Evolutionary conservation across 257 asterid genomes (phyloP).

Genomic region (Solanum paucissectum): DNA sequence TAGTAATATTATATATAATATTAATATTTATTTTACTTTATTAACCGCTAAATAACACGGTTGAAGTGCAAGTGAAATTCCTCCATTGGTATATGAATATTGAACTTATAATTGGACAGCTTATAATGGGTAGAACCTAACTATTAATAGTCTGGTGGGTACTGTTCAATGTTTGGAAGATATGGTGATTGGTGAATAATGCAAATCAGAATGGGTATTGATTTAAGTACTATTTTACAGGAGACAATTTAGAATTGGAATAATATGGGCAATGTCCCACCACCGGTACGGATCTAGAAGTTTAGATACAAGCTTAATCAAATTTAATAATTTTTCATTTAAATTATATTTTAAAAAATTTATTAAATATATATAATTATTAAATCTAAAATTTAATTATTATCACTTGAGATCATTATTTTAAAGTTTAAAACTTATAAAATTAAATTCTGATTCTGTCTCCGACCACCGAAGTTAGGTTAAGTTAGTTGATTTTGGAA

Average conservation of each 20-base stretch:
- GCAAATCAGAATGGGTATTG: not conserved
- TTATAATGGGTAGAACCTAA: not conserved
- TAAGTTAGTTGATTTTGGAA: slow-evolving; percentile 19
- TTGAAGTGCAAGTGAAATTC: not conserved
- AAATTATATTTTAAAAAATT: not conserved
- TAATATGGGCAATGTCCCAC: not conserved
- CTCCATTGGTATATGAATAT: not conserved
- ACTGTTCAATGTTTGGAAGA: not conserved
- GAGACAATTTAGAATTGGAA: not conserved
- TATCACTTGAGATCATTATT: not conserved
- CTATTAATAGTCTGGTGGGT: not conserved
- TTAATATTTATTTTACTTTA: not conserved
- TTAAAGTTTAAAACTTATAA: not conserved
- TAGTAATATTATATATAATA: not conserved
- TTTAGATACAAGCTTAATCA: not conserved
- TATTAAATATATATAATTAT: not conserved
- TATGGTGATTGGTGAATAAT: not conserved
- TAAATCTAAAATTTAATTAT: not conserved
- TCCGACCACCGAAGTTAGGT: not conserved
- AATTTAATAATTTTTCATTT: not conserved
- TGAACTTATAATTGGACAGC: not conserved
- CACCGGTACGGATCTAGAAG: not conserved
- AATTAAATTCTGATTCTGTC: not conserved
- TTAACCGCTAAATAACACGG: not conserved
- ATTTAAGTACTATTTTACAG: not conserved